A percentile compares a stretch with the other conserved stretches of the same genome.
These are phyloP conservation scores for Daucus carota DNA, from an alignment of 129 eudicot genomes.

Conservation along the genomic window DNA sequence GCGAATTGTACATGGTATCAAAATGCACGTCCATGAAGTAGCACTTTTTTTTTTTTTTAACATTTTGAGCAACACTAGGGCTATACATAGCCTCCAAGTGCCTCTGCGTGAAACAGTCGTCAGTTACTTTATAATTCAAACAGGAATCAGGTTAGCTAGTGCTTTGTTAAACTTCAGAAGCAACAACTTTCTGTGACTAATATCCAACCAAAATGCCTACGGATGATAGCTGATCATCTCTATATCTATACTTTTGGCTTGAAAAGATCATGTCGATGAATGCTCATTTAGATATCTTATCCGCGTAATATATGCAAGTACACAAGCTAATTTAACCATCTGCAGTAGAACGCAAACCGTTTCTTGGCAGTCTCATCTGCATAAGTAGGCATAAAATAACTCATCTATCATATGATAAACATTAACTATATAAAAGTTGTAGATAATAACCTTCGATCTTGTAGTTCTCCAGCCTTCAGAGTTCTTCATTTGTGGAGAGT, in stretches of 20 bases:
- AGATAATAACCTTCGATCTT: conserved; percentile 53
- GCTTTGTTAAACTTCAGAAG: not conserved
- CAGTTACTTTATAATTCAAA: not conserved
- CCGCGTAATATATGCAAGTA: not conserved
- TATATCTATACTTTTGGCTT: not conserved
- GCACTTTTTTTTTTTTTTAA: too few species aligned
- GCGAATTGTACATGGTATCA: too few species aligned
- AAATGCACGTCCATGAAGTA: too few species aligned
- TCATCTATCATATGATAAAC: not conserved
- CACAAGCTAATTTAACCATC: conserved; percentile 18
- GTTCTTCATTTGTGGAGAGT: conserved; percentile 34
- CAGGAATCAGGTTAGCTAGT: not conserved
- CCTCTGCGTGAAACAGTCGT: not conserved
- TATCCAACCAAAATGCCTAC: not conserved
- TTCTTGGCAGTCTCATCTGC: conserved; percentile 83
- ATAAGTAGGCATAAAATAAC: conserved; percentile 10
- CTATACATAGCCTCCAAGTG: not conserved
- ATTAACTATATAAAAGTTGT: not conserved
- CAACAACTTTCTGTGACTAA: not conserved
- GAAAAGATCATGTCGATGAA: not conserved
- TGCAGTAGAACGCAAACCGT: conserved; percentile 15
- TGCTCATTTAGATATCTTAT: not conserved
- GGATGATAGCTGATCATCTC: not conserved
- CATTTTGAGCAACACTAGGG: too few species aligned
- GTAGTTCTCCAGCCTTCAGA: conserved; percentile 72